Base-by-base conservation (phyloP, 306 rosid genomes). In the Sphenostylis stenocarpa region DNA sequence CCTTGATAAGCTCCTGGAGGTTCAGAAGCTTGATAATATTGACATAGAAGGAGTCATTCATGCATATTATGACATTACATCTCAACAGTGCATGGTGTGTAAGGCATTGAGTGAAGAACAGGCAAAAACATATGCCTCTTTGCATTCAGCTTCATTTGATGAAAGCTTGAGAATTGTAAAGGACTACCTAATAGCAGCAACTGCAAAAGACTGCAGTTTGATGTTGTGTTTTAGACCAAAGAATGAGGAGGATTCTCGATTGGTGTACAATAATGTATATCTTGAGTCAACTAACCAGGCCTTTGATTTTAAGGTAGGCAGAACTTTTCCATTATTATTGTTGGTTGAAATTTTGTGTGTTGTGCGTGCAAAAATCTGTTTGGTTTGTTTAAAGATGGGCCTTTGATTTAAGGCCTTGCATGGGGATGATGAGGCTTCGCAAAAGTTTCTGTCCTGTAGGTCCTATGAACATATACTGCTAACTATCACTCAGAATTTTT, bases 121-220 rank as follows among this genome's bases (percentile, higher is more conserved):
- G 70, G 83, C 81, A 43, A 83, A 82, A 43, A 87, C 15, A 61
- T 87, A 77, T 78, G 38, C 84, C 23, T 79, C 91, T 72, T 78
- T 96, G 87, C 99, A 96, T 86, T 89, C 91, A 57, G 82, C 86
- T 43, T 84, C 98, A 15, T 57, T 89, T 80, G 98, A 92, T 75
- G 98, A 91, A 84, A 91, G 88, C 78, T 82, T 88, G 89, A 91
- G 87, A 84, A 87, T 80, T 45, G 91, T 96, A 31, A 92, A 85
- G 89, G 82, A 96, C 87, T 92, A 85, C 88, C 82, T 91, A 80
- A 93, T 87, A 74, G 98, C 96, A 53, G 86, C 99, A 68, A 89
- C 94, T 26, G 98, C 96, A 23, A 96, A 92, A 78, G 98, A 92
- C 90, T 96, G 97, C 84, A 96, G 99, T 86, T 84, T 96, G 89